Conservation (phyloP, 2,329 filamentous ascomycete species). For the Colletotrichum sp. region DNA sequence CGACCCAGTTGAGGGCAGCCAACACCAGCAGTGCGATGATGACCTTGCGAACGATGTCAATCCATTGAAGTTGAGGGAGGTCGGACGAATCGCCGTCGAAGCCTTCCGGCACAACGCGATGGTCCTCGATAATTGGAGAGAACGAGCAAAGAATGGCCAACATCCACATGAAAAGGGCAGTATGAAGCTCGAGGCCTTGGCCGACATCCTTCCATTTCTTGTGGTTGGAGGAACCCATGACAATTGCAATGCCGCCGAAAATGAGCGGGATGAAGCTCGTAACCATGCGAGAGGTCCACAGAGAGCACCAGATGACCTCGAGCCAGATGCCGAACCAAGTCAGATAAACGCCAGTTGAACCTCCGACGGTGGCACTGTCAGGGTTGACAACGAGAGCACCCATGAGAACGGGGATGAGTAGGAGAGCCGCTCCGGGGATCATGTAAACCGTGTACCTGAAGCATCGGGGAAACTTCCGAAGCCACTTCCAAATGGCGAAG, state of each 20-base stretch:
- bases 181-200: slow-evolving; percentile 82
- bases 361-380: slow-evolving; percentile 54
- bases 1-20: slow-evolving; percentile 79
- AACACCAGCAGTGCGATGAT: slow-evolving; percentile 85
- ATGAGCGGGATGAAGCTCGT: slow-evolving; percentile 54
- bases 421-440: slow-evolving; percentile 47
- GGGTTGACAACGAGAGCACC: slow-evolving; percentile 44
- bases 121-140: slow-evolving; percentile 75
- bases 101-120: slow-evolving; percentile 42
- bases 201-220: slow-evolving; percentile 96
- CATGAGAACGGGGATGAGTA: slow-evolving; percentile 52
- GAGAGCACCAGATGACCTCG: slow-evolving; percentile 88
- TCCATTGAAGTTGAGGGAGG: slow-evolving; percentile 67
- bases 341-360: slow-evolving; percentile 76
- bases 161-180: slow-evolving; percentile 91
- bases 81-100: slow-evolving; percentile 50
- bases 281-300: slow-evolving; percentile 75
- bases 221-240: slow-evolving; percentile 80
- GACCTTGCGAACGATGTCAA: slow-evolving; percentile 81
- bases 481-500: slow-evolving; percentile 42
- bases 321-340: slow-evolving; percentile 97
- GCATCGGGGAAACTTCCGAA: slow-evolving; percentile 55
- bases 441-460: slow-evolving; percentile 55
- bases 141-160: slow-evolving; percentile 87
- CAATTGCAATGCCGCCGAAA: slow-evolving; percentile 63